Conservation (phyloP, 306 rosid genomes). For the Herpetospermum pedunculosum region DNA sequence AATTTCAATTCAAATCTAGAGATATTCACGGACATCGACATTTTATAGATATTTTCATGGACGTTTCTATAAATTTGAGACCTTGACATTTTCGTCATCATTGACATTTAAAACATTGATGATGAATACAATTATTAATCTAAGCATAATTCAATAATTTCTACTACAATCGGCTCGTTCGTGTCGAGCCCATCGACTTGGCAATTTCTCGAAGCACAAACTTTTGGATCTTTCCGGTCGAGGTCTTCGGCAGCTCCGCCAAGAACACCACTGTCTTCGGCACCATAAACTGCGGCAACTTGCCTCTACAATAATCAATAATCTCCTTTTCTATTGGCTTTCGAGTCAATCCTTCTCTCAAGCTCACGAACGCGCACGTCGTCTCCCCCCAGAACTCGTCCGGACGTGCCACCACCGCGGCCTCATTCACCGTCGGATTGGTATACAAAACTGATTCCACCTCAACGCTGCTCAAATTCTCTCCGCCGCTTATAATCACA, state of each 20-base stretch:
- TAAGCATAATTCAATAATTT: too few species aligned
- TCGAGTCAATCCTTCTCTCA: conserved; percentile 23
- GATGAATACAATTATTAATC: too few species aligned
- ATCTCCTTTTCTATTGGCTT: conserved; percentile 39
- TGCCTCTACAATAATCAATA: conserved; percentile 32
- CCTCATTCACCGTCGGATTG: conserved; percentile 53
- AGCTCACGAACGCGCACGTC: conserved; percentile 63
- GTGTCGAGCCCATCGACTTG: conserved; percentile 27
- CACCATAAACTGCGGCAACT: conserved; percentile 51
- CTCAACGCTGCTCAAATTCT: conserved; percentile 74
- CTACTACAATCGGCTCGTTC: conserved; percentile 19
- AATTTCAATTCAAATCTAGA: too few species aligned
- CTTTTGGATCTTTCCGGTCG: conserved; percentile 64
- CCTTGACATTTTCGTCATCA: too few species aligned
- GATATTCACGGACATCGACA: too few species aligned
- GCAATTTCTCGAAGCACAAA: conserved; percentile 35
- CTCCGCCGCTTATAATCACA: conserved; percentile 68
- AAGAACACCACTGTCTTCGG: conserved; percentile 51
- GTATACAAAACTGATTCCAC: conserved; percentile 44
- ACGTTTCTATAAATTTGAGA: too few species aligned
- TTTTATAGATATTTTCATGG: too few species aligned
- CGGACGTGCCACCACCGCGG: conserved; percentile 58
- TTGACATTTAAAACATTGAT: too few species aligned
- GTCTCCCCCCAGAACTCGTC: conserved; percentile 75
- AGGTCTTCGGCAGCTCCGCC: conserved; percentile 51